Percentiles rank a stretch among this genome's conserved stretches.
Conservation (phyloP, 1,284 basidiomycete genomes). For the Ustilago curta region DNA sequence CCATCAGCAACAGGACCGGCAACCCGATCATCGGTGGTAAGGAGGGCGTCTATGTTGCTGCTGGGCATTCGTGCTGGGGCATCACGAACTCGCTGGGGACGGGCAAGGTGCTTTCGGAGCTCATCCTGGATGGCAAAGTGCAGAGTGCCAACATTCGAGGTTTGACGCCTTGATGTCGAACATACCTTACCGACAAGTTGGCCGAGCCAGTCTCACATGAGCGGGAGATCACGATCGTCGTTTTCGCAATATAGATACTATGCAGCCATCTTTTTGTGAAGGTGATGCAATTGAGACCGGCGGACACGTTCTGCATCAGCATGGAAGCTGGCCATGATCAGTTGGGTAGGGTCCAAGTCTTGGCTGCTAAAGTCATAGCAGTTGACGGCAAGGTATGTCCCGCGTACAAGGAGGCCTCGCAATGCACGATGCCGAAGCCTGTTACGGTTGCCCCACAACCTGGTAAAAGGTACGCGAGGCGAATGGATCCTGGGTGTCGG, state of each 20-base stretch:
- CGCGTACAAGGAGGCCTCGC: background rate
- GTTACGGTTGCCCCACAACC: background rate
- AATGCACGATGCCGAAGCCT: background rate
- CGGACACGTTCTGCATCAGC: background rate
- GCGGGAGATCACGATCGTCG: too few relatives aligned
- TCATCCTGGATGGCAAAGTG: conserved; percentile 72
- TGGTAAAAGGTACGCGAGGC: background rate
- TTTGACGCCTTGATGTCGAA: conserved; percentile 68
- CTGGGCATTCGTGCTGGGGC: conserved; percentile 72
- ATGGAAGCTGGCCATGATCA: background rate
- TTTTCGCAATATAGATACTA: too few relatives aligned
- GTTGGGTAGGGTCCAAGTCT: conserved; percentile 1
- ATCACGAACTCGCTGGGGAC: conserved; percentile 72
- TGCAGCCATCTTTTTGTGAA: background rate
- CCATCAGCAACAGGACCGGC: conserved; percentile 72
- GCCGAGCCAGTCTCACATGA: too few relatives aligned
- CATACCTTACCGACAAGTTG: too few relatives aligned
- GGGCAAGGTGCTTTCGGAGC: conserved; percentile 73
- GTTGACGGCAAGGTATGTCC: too few relatives aligned
- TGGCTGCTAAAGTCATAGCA: background rate
- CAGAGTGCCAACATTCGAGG: conserved; percentile 72
- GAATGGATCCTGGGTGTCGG: background rate
- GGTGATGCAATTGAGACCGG: background rate
- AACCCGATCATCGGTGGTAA: conserved; percentile 72
- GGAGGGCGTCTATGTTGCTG: conserved; percentile 72